Base-by-base conservation (phyloP, 2,329 filamentous ascomycete genomes). In the Fusarium haematococcum region DNA sequence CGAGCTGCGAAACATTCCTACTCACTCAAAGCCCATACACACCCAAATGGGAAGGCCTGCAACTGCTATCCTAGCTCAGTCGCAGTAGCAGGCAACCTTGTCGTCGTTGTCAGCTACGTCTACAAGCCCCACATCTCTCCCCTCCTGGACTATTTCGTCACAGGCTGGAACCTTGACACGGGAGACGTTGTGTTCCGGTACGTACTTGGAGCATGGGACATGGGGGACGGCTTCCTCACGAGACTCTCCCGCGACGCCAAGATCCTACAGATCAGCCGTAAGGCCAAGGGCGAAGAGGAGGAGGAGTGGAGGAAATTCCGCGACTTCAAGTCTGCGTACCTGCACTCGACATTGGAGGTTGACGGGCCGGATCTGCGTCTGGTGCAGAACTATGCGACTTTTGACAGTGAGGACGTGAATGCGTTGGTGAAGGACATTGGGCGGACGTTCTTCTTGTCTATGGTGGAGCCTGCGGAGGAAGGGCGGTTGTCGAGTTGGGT, bases 191-290 rank as follows among this genome's bases (percentile, higher is more conserved):
- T 52, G 9, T 52, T 52, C 6, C 18, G 3, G 10, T 10, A 52
- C 27, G 9, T 1, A 3, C 48, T 52, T 32, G 48, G 48, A 6
- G 0, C 18, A 13, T 32, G 18, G 48, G 2, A 48, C 1, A 1
- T 2, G 16, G 9, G 10, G 10, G 18, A n/a, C 18, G 2, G 2
- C 18, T 30, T 52, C 10, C 1, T 8, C 2, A 8, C 16, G 3
- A 32, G 6, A 2, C 45, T 52, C 2, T 32, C 48, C 18, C 48
- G 48, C 9, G 48, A 52, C 25, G 16, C 25, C 10, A 52, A 30
- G 48, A 30, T 52, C 18, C 9, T 52, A 8, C 4, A 8, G 25
- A 11, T 52, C 6, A n/a, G 10, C 3, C 48, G 48, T 10, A n/a
- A 27, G 16, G 18, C 25, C 16, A 52, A 30, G 3, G n/a, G 6